These are phyloP conservation scores for Obelidium mucronatum DNA, from an alignment of 192 early-diverging fungal species.

Conservation along the genomic window DNA sequence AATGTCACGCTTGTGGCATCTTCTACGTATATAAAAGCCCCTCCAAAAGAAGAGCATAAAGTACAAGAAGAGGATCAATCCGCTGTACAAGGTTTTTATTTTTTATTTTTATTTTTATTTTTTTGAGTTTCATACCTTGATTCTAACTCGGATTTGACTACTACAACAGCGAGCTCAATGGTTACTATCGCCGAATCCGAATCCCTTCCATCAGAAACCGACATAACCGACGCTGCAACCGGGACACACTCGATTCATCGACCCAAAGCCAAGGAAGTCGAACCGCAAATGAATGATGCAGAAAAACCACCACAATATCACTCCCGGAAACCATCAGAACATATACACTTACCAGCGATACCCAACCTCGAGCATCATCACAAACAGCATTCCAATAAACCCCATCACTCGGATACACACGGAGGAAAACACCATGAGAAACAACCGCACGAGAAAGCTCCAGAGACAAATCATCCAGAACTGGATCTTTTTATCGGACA, in stretches of 20 bases:
- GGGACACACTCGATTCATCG: not conserved
- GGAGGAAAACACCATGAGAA: not conserved
- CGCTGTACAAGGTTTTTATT: not conserved
- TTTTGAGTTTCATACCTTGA: not conserved
- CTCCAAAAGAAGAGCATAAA: constrained; percentile 1
- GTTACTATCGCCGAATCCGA: constrained; percentile 4
- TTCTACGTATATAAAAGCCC: not conserved
- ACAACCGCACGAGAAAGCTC: not conserved
- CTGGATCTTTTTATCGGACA: constrained; percentile 19
- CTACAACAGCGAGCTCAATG: not conserved
- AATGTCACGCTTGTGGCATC: not conserved
- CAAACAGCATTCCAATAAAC: not conserved
- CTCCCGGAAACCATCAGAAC: constrained; percentile 1
- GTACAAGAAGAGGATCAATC: not conserved
- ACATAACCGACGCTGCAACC: not conserved
- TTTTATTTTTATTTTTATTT: not conserved
- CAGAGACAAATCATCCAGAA: constrained; percentile 4
- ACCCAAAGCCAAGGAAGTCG: constrained; percentile 26
- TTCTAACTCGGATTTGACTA: too few species aligned
- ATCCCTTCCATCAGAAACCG: not conserved
- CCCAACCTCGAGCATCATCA: not conserved
- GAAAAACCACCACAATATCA: not conserved
- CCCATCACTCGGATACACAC: not conserved
- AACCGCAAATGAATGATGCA: constrained; percentile 13
- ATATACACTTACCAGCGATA: constrained; percentile 21